Evolutionary conservation across 805 yeast genomes (phyloP).

Genomic region (Teunomyces barrocoloradensis): DNA sequence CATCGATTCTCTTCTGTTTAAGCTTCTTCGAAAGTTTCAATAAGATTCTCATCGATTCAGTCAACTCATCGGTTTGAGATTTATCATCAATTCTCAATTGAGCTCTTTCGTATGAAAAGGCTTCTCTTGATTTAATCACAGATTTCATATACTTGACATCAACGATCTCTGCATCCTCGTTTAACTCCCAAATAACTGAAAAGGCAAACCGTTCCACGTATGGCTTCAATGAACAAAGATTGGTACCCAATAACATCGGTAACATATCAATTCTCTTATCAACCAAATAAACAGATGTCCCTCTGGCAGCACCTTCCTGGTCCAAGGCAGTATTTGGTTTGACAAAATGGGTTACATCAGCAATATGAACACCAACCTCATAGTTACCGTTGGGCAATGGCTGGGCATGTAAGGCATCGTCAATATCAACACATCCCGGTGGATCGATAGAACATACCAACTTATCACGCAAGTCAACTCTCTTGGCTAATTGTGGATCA

Average conservation of each 20-base stretch:
- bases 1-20: slow-evolving; percentile 81
- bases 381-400: slow-evolving; percentile 85
- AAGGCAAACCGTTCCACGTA: slow-evolving; percentile 95
- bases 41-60: slow-evolving; percentile 84
- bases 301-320: slow-evolving; percentile 94
- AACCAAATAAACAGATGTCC: slow-evolving; percentile 94
- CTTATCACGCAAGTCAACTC: slow-evolving; percentile 85
- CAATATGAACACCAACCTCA: slow-evolving; percentile 98
- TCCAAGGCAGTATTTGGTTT: slow-evolving; percentile 90
- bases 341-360: slow-evolving; percentile 97
- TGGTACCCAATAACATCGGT: slow-evolving; percentile 92
- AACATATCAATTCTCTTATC: slow-evolving; percentile 99
- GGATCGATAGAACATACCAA: slow-evolving; percentile 96
- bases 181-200: slow-evolving; percentile 94
- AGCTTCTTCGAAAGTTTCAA: slow-evolving; percentile 76
- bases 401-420: slow-evolving; percentile 93
- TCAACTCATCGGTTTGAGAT: slow-evolving; percentile 74
- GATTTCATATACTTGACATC: slow-evolving; percentile 80
- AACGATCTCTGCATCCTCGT: slow-evolving; percentile 80
- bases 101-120: slow-evolving; percentile 92
- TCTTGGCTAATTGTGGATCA: slow-evolving; percentile 54
- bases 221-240: slow-evolving; percentile 91
- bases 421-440: slow-evolving; percentile 97
- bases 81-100: slow-evolving; percentile 86
- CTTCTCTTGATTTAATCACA: slow-evolving; percentile 85